Evolutionary conservation across 441 rosid genomes (phyloP).

Genomic region (Manihot esculenta): DNA sequence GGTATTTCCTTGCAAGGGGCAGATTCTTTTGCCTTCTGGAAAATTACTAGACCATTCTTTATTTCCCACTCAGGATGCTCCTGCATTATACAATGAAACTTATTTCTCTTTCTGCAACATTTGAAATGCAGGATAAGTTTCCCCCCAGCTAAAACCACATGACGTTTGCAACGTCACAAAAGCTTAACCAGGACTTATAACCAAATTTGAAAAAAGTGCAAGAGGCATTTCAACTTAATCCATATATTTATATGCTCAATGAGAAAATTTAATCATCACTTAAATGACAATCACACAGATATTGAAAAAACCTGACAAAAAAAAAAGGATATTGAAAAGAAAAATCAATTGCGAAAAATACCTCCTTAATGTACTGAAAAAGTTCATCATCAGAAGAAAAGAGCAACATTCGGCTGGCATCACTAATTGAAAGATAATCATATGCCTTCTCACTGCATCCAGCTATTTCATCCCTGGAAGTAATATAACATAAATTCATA

Average conservation of each 20-base stretch:
- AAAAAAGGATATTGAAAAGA: neutral
- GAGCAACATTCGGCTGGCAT: slow-evolving; percentile 76
- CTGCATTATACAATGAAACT: slow-evolving; percentile 33
- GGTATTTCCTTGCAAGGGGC: slow-evolving; percentile 91
- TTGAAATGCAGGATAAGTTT: too few species aligned
- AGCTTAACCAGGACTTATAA: neutral
- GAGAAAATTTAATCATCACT: neutral
- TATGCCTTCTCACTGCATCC: slow-evolving; percentile 99
- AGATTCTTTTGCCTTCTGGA: slow-evolving; percentile 89
- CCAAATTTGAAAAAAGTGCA: neutral
- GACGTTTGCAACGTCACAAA: neutral
- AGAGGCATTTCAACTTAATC: neutral
- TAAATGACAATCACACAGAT: neutral
- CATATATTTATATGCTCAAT: neutral
- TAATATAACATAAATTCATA: neutral
- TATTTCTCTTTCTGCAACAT: too few species aligned
- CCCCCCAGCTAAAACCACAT: neutral
- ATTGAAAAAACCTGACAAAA: too few species aligned
- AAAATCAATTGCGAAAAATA: slow-evolving; percentile 19
- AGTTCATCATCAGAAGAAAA: slow-evolving; percentile 77
- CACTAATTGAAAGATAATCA: slow-evolving; percentile 66
- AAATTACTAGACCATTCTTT: slow-evolving; percentile 63
- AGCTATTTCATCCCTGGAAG: slow-evolving; percentile 83
- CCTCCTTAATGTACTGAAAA: slow-evolving; percentile 70
- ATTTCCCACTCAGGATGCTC: slow-evolving; percentile 90